Evolutionary conservation across 176 grass and related monocot species (phyloP), one percentile per base, ranked within the genome.

Genomic region (Eragrostis nindensis): DNA sequence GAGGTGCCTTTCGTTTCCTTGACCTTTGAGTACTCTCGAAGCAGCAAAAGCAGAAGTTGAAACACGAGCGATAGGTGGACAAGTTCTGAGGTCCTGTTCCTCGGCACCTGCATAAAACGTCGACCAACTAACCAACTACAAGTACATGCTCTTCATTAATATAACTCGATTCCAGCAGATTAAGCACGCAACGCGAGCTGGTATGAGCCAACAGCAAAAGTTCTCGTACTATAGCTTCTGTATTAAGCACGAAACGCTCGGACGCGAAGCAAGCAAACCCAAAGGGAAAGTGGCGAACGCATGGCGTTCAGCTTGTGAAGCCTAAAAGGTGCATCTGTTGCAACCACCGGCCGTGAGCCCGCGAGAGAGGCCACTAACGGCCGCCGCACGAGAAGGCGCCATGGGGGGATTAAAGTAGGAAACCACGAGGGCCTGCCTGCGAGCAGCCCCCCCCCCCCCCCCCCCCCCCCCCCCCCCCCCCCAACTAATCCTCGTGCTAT

Each of bases 361-460:
- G 53, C 55, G 4, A 5, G 29, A 32, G 25, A 19, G 73, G 32
- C 21, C 66, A 27, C 54, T 69, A 44, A 53, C 62, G 29, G 79
- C 76, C 63, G 32, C 44, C 54, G 70, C 44, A 71, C 71, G 71
- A 38, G 50, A 42, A 26, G 68, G 61, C 54, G 18, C 46, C 81
- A 29, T 43, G 62, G 66, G 25, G 39, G 17, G 79, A 62, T 57
- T 83, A 78, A 87, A 87, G 56, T 47, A 62, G 47, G 18, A 46
- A 45, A 11, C 24, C 85, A 82, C 78, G 36, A 87, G 71, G 44
- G 71, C 43, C 71, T 69, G 47, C n/a, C 71, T 43, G 62, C 75
- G 8, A 53, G n/a, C 15, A 41, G 48, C 6, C 25, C 26, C 26
- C 7, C 47, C 41, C n/a, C n/a, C n/a, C n/a, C n/a, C n/a, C n/a